A percentile compares a stretch with the other conserved stretches of the same genome.
Evolutionary conservation across 345 rosid genomes (phyloP).

Genomic region (Acer negundo): DNA sequence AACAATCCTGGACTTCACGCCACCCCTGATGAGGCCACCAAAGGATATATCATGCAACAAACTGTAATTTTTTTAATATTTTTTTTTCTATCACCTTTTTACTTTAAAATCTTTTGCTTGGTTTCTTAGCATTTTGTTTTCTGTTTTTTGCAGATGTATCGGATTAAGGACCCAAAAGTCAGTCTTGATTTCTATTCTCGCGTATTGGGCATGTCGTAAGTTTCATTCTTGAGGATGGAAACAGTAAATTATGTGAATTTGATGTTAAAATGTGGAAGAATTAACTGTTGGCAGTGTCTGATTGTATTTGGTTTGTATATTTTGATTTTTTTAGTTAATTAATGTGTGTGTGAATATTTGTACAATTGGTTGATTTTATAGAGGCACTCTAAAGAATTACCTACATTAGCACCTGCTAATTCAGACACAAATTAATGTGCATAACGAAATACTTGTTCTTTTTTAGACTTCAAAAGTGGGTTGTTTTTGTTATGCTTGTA

Average conservation of each 20-base stretch:
- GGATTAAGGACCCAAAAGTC: constrained; percentile 89
- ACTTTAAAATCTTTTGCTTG: neutral
- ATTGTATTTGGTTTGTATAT: neutral
- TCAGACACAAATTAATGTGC: neutral
- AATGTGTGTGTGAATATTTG: neutral
- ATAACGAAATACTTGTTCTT: neutral
- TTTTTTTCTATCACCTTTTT: neutral
- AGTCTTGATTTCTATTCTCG: constrained; percentile 92
- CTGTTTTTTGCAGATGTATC: constrained; percentile 67
- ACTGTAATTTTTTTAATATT: constrained; percentile 56
- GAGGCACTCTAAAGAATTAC: neutral
- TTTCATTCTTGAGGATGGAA: neutral
- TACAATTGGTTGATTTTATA: neutral
- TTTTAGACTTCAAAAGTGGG: neutral
- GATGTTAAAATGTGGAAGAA: neutral
- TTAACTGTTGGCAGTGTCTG: neutral
- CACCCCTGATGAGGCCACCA: constrained; percentile 70
- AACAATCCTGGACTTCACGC: constrained; percentile 81
- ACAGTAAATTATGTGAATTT: neutral
- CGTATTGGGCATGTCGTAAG: constrained; percentile 97
- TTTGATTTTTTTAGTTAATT: neutral
- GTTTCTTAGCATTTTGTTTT: neutral
- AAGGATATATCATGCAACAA: constrained; percentile 86
- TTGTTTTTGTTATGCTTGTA: neutral
- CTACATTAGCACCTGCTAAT: neutral